Conservation (phyloP, 1,139 yeast genomes). For the Nakaseomyces delphensis region DNA sequence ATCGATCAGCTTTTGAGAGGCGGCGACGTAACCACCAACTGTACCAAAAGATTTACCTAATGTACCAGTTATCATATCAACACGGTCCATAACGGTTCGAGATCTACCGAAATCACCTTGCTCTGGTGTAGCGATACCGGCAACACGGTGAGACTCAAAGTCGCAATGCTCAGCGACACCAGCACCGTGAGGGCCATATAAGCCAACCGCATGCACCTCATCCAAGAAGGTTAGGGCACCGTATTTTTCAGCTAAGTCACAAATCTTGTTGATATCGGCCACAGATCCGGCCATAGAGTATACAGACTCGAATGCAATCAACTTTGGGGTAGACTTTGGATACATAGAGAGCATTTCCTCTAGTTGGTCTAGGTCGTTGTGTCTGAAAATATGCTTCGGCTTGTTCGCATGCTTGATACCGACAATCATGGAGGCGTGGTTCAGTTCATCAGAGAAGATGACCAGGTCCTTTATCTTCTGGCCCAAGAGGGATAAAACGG, state of each 20-base stretch:
- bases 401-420: constrained; percentile 91
- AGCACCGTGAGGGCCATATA: constrained; percentile 99
- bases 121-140: constrained; percentile 51
- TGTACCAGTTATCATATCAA: constrained; percentile 95
- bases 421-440: constrained; percentile 96
- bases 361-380: constrained; percentile 76
- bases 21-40: constrained; percentile 97
- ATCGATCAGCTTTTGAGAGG: constrained; percentile 72
- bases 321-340: constrained; percentile 79
- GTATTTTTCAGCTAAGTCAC: constrained; percentile 93
- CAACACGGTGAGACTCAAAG: constrained; percentile 66
- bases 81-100: constrained; percentile 70
- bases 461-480: constrained; percentile 84
- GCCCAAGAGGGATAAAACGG: constrained; percentile 86
- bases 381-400: constrained; percentile 81
- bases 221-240: constrained; percentile 95
- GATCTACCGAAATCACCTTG: constrained; percentile 12
- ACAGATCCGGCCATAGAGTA: constrained; percentile 98
- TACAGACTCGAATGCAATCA: constrained; percentile 94
- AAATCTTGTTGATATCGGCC: constrained; percentile 84
- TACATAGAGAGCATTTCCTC: constrained; percentile 69
- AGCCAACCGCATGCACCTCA: constrained; percentile 98
- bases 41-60: constrained; percentile 94
- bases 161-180: constrained; percentile 97
- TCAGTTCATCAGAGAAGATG: constrained; percentile 82